Conservation (phyloP, 345 rosid genomes). For the Alliaria petiolata region DNA sequence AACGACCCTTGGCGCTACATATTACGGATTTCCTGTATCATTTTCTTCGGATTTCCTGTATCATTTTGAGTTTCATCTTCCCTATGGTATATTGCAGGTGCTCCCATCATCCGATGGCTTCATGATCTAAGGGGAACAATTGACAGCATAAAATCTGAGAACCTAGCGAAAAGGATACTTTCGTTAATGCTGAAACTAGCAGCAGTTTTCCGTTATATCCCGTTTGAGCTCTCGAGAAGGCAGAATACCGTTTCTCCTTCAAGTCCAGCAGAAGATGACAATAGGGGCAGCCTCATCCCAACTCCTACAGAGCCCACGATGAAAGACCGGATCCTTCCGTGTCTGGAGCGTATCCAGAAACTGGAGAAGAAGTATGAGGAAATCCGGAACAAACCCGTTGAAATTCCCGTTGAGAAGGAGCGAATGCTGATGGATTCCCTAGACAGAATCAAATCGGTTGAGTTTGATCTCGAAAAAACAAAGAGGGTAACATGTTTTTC, state of each 20-base stretch:
- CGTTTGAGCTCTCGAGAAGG: constrained; percentile 51
- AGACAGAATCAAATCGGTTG: constrained; percentile 82
- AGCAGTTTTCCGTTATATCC: constrained; percentile 38
- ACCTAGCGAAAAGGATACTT: constrained; percentile 34
- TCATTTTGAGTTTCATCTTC: neutral
- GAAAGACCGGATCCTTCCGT: constrained; percentile 52
- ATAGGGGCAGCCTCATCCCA: neutral
- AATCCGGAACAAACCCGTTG: constrained; percentile 58
- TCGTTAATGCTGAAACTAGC: constrained; percentile 47
- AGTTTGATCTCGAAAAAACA: constrained; percentile 87
- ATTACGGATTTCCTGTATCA: neutral
- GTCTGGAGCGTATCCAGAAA: constrained; percentile 68
- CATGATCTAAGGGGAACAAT: constrained; percentile 42
- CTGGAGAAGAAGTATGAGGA: constrained; percentile 66
- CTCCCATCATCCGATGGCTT: constrained; percentile 40
- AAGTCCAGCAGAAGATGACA: constrained; percentile 27
- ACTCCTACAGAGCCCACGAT: constrained; percentile 9
- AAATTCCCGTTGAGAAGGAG: constrained; percentile 79
- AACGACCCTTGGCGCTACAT: neutral
- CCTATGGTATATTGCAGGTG: constrained; percentile 36
- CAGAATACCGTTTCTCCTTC: constrained; percentile 47
- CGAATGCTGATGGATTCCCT: constrained; percentile 70
- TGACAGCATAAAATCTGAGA: constrained; percentile 36
- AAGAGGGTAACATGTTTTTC: constrained; percentile 48
- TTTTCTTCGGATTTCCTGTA: neutral